These are phyloP conservation scores for Penicillium hordei DNA, from an alignment of 2,329 filamentous ascomycete genomes.

Conservation along the genomic window DNA sequence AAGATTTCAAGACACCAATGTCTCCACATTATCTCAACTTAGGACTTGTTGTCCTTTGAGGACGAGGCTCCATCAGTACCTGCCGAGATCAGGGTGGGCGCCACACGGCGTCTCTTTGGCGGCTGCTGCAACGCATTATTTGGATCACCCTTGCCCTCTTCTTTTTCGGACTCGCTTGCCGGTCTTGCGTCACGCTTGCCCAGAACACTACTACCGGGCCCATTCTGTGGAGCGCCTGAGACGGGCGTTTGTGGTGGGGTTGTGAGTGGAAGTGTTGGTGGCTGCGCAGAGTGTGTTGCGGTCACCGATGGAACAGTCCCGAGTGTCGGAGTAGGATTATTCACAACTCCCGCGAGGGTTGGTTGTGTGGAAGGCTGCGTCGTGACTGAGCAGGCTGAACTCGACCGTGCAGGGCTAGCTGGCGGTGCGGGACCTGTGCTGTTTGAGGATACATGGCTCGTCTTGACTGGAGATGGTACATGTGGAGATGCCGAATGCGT, in stretches of 20 bases:
- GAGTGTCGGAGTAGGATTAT: slow-evolving; percentile 75
- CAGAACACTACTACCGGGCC: slow-evolving; percentile 53
- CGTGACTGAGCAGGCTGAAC: slow-evolving; percentile 76
- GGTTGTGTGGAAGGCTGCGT: slow-evolving; percentile 55
- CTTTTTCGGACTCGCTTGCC: slow-evolving; percentile 47
- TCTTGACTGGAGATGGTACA: slow-evolving; percentile 56
- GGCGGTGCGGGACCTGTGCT: slow-evolving; percentile 63
- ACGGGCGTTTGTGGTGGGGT: slow-evolving; percentile 88
- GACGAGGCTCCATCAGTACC: slow-evolving; percentile 17
- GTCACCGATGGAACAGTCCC: slow-evolving; percentile 75
- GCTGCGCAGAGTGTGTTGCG: slow-evolving; percentile 63
- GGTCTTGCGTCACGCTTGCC: slow-evolving; percentile 50
- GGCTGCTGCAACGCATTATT: slow-evolving; percentile 47
- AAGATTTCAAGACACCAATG: background rate
- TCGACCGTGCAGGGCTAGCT: slow-evolving; percentile 78
- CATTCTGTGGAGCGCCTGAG: slow-evolving; percentile 47
- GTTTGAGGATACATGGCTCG: slow-evolving; percentile 55
- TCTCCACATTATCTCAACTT: background rate
- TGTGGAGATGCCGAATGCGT: slow-evolving; percentile 59
- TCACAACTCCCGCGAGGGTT: slow-evolving; percentile 54
- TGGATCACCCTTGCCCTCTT: slow-evolving; percentile 43
- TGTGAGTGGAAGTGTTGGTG: slow-evolving; percentile 66
- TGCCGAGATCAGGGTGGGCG: slow-evolving; percentile 61
- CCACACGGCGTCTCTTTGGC: slow-evolving; percentile 69
- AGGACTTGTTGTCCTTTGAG: slow-evolving; percentile 12